Conservation (phyloP, 164 flowering plant species). For the Chloranthus sessilifolius region DNA sequence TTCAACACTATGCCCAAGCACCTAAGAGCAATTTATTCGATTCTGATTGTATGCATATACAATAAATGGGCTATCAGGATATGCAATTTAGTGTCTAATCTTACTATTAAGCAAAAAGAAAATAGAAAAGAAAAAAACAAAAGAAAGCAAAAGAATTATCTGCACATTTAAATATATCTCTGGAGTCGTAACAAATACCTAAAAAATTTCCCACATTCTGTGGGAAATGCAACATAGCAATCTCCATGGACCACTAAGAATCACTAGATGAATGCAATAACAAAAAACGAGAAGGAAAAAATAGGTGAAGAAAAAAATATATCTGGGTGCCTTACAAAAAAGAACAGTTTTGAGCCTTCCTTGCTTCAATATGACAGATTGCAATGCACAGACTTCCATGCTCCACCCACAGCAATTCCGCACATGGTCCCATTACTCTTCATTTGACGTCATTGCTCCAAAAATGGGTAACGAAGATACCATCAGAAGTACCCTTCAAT, state of each 20-base stretch:
- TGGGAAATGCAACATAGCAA: slow-evolving; percentile 37
- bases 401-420: slow-evolving; percentile 1
- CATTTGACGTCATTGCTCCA: slow-evolving; percentile 7
- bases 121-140: no score
- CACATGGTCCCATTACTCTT: background rate
- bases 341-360: background rate
- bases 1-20: no score
- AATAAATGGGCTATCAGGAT: no score
- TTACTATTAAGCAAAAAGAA: no score
- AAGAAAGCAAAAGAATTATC: slow-evolving; percentile 35
- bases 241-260: slow-evolving; percentile 28
- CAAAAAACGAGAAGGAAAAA: slow-evolving; percentile 3
- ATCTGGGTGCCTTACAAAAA: background rate
- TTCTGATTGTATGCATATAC: no score
- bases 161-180: slow-evolving; percentile 50
- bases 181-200: slow-evolving; percentile 44
- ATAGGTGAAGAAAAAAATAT: slow-evolving; percentile 5
- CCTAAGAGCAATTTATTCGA: no score
- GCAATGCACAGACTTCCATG: background rate
- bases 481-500: slow-evolving; percentile 14
- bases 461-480: slow-evolving; percentile 14
- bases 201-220: slow-evolving; percentile 24
- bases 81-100: no score
- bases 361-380: no score
- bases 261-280: slow-evolving; percentile 19